Conservation (phyloP, 352 stramenopile species). For the Thalassiosira gravida region DNA sequence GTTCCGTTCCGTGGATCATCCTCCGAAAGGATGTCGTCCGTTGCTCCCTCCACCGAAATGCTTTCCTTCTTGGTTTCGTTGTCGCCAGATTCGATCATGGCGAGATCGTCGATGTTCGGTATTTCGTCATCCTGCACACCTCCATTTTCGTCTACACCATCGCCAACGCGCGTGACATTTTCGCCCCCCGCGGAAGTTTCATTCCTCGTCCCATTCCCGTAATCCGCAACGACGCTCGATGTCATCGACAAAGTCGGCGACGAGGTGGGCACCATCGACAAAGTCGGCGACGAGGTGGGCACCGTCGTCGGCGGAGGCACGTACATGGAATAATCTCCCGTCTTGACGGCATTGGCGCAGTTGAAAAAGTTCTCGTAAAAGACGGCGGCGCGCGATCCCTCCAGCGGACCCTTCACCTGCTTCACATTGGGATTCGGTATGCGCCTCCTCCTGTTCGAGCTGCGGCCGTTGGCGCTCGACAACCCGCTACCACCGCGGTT, state of each 20-base stretch:
- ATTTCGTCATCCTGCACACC: too few species aligned
- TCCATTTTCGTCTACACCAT: too few species aligned
- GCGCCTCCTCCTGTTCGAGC: conserved; percentile 6
- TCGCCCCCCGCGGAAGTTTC: neutral
- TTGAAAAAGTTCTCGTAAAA: conserved; percentile 81
- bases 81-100: neutral
- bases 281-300: conserved; percentile 23
- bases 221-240: conserved; percentile 16
- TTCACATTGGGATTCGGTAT: conserved; percentile 47
- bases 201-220: conserved; percentile 6
- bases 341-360: conserved; percentile 71
- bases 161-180: too few species aligned
- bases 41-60: too few species aligned
- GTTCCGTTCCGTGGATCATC: conserved; percentile 7
- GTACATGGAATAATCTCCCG: conserved; percentile 72
- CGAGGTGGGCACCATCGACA: conserved; percentile 12
- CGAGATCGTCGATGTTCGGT: neutral
- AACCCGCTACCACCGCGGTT: too few species aligned
- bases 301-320: conserved; percentile 11
- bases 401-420: conserved; percentile 35
- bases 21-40: too few species aligned
- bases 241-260: too few species aligned
- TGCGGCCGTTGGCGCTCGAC: too few species aligned
- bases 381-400: conserved; percentile 41
- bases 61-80: too few species aligned